Evolutionary conservation across 2,329 filamentous ascomycete species (phyloP).

Genomic region (Talaromyces funiculosus): DNA sequence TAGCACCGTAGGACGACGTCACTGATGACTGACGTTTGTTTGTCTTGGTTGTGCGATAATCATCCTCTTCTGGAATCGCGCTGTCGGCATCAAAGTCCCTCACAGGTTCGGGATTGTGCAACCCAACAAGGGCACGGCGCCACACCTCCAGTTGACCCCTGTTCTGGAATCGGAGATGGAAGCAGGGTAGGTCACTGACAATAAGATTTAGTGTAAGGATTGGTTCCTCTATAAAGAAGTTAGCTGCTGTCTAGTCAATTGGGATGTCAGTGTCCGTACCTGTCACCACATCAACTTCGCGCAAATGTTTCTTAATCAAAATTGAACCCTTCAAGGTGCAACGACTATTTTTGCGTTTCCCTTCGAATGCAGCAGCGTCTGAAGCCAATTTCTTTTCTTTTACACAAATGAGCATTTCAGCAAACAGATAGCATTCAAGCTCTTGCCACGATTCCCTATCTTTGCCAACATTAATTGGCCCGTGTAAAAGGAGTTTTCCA

Average conservation of each 20-base stretch:
- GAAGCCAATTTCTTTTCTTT: conserved; percentile 80
- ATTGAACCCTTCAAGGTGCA: conserved; percentile 97
- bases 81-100: conserved; percentile 73
- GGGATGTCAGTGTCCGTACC: conserved; percentile 27
- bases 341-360: conserved; percentile 60
- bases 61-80: conserved; percentile 84
- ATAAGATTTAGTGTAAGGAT: conserved; percentile 85
- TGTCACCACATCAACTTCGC: conserved; percentile 67
- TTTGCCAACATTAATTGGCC: conserved; percentile 87
- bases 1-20: conserved; percentile 74
- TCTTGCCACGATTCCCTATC: conserved; percentile 97
- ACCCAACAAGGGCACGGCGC: conserved; percentile 79
- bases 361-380: conserved; percentile 58
- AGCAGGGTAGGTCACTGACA: conserved; percentile 85
- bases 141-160: conserved; percentile 75
- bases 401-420: conserved; percentile 98
- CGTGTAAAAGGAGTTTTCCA: conserved; percentile 83
- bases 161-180: conserved; percentile 85
- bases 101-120: conserved; percentile 62
- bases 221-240: conserved; percentile 58
- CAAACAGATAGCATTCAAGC: conserved; percentile 92
- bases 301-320: conserved; percentile 94
- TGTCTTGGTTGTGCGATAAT: conserved; percentile 56
- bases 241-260: neutral
- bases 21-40: conserved; percentile 71